A percentile compares a stretch with the other conserved stretches of the same genome.
phyloP scores from a whole-genome alignment of 345 rosid genomes.

The Salix purpurea region DNA sequence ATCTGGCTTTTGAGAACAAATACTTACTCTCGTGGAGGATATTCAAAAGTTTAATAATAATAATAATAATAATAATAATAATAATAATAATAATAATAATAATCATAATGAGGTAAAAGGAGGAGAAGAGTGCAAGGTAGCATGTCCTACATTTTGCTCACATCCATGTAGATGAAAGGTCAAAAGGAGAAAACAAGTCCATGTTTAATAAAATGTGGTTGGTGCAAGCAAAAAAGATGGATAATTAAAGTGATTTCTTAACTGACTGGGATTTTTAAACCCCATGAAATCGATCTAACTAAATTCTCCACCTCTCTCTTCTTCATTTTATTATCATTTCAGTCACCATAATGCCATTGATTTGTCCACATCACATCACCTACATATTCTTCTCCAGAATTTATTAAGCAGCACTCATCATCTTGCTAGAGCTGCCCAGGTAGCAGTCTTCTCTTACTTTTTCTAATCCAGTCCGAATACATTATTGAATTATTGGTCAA shows the following conservation, averaged over 20 bases:
- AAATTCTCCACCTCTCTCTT: neutral
- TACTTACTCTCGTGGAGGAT: too few relatives aligned
- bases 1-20: too few relatives aligned
- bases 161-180: constrained; percentile 11
- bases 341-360: neutral
- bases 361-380: neutral
- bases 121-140: neutral
- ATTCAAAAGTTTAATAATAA: too few relatives aligned
- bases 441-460: neutral
- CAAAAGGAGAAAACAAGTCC: neutral
- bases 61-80: too few relatives aligned
- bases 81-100: too few relatives aligned
- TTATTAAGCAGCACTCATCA: neutral
- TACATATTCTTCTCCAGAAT: neutral
- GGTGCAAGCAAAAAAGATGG: constrained; percentile 2
- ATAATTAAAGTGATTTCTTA: neutral
- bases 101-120: neutral
- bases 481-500: neutral
- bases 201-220: neutral
- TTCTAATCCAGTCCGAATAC: neutral
- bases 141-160: neutral
- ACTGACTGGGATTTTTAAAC: neutral
- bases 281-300: neutral
- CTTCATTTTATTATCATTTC: neutral
- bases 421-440: neutral